Base-by-base conservation (phyloP, 2,329 filamentous ascomycete species). In the Fusarium sp. region DNA sequence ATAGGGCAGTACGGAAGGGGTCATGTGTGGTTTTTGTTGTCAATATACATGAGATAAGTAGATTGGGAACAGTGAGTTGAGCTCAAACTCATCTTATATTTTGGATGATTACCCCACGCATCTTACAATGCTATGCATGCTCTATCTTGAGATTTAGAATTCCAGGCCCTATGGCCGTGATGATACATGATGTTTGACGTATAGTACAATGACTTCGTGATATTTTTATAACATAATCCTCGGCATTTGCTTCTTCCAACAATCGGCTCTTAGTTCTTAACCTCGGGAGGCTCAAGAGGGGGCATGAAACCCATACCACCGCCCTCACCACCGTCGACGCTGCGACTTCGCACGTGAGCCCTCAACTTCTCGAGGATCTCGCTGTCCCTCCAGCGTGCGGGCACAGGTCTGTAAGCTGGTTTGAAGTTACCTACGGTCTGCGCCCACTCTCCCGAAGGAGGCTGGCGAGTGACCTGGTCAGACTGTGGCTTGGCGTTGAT, bases 401-500 rank as follows among this genome's bases (percentile, higher is more conserved):
- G 96, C 62, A 98, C 94, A 41, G 95, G 95, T 58, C 95, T 86
- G 82, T 98, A 98, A 38, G 94, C 94, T 30, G 95, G 94, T 85
- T 93, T 95, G 82, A 97, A 98, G 24, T 93, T 94, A 32, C 96
- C 96, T 8, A 98, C 87, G 1, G 96, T 99, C 86, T 98, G 95
- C 67, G 94, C 93, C 96, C 96, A 99, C 84, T 99, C 96, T 67
- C 94, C 94, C 79, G 69, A 65, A 51, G 80, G 74, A 53, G 81
- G 76, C 65, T 81, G 75, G 57, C 79, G 78, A 52, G 75, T 78
- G 58, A 80, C 74, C 74, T 76, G 74, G 53, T 79, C 74, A 62
- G 78, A 69, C 58, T 76, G 68, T 16, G 73, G 65, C 53, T 66
- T 72, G 51, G 53, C 72, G 16, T 72, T 44, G 30, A 69, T 69